Evolutionary conservation across 768 basidiomycete species (phyloP), one percentile per base, ranked within the genome.

Genomic region (Cystofilobasidium bisporidii): DNA sequence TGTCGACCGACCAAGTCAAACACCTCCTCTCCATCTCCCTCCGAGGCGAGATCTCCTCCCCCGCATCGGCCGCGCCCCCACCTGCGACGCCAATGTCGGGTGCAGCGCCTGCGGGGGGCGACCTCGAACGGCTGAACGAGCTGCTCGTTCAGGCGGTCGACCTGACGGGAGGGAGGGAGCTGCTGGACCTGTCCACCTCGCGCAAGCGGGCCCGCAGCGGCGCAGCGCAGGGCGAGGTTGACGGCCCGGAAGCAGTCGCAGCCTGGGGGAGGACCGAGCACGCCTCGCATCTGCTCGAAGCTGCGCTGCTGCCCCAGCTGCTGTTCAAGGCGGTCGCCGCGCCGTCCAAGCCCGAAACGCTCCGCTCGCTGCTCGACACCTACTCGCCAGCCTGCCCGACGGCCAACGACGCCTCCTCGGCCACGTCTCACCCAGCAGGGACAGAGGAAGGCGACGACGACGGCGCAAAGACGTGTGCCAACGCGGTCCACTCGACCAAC

Each of bases 21-120:
- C 79, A 84, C 47, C 81, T 94, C 26, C 83, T 96, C 65, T 79
- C 83, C 17, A 84, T 82, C 40, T 87, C 93, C 4, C 80, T 96
- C 15, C 89, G 92, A 10, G 92, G 92, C 56, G 92, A 97, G 76
- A 84, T 97, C 38, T 48, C 91, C 88, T 0, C 59, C 14, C 56
- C 64, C 3, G 30, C 56, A 2, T n/a, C 56, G 9, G 56, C 41
- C 15, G 26, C 18, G 75, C 82, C 10, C 75, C 81, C 0, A 78
- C 82, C n/a, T n/a, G n/a, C n/a, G n/a, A n/a, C n/a, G n/a, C n/a
- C n/a, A n/a, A n/a, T n/a, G n/a, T n/a, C n/a, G n/a, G n/a, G n/a
- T n/a, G n/a, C n/a, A n/a, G n/a, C 2, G 80, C 77, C 59, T 66
- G 63, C 55, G 62, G 53, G 82, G 9, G 82, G 82, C 68, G 82